Conservation (phyloP, 2,329 filamentous ascomycete species). For the Ophiostoma australiae region DNA sequence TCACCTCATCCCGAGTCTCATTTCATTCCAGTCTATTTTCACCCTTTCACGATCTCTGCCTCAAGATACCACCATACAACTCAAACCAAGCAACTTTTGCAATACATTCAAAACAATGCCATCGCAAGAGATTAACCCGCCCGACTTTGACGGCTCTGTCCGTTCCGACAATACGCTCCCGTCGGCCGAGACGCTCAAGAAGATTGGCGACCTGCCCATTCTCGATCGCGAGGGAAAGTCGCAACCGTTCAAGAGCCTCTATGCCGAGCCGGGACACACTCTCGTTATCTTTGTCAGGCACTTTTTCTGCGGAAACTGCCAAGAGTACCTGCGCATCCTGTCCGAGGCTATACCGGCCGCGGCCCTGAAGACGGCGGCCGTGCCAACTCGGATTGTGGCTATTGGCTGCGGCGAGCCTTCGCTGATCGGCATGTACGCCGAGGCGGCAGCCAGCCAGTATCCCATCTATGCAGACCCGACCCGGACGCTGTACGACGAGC, state of each 20-base stretch:
- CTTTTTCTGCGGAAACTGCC: conserved; percentile 77
- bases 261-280: conserved; percentile 52
- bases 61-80: background rate
- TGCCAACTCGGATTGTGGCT: conserved; percentile 60
- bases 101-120: background rate
- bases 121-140: conserved; percentile 30
- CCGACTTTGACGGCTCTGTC: conserved; percentile 54
- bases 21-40: background rate
- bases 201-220: conserved; percentile 52
- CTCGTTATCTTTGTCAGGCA: conserved; percentile 71
- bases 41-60: background rate
- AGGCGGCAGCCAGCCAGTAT: conserved; percentile 60
- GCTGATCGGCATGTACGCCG: conserved; percentile 62
- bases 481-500: conserved; percentile 57
- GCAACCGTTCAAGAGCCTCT: conserved; percentile 59
- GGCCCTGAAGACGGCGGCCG: conserved; percentile 46
- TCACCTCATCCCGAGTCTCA: background rate
- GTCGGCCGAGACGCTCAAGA: conserved; percentile 43
- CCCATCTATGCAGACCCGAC: conserved; percentile 75
- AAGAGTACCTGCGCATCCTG: conserved; percentile 65
- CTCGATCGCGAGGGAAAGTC: conserved; percentile 58
- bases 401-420: conserved; percentile 67
- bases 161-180: conserved; percentile 54
- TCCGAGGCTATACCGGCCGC: conserved; percentile 53
- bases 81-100: background rate